Evolutionary conservation across 2,329 filamentous ascomycete genomes (phyloP), one percentile per base, ranked within the genome.

Genomic region (Talaromyces funiculosus): DNA sequence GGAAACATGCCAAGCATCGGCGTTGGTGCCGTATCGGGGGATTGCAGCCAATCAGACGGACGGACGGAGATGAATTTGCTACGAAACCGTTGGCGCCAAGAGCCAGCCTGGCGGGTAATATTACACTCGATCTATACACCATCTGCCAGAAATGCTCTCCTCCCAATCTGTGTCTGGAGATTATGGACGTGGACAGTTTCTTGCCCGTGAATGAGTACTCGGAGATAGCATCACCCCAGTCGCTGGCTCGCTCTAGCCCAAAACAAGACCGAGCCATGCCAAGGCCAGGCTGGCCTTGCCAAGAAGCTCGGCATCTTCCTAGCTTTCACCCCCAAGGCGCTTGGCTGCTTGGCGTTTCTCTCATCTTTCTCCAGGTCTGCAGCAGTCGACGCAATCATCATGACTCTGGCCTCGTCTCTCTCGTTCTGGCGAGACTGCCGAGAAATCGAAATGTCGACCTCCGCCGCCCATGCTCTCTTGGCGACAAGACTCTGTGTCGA

Each of bases 291-390:
- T 37, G 33, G 14, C 35, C 54, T 26, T 43, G 57, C 57, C 57
- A 59, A 59, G 57, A 59, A 10, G 33, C 57, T 59, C 33, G 57
- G 57, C 57, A 59, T 40, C 24, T 24, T 26, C 31, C 20, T 54
- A 53, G 49, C 10, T 18, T 37, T 20, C 4, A 3, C 33, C 14
- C 14, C 20, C 35, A 49, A 45, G 43, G 18, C 54, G 40, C 43
- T 59, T 59, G 57, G 57, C 57, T 57, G 20, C 35, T 59, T 49
- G 33, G 43, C 43, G 33, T 10, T 45, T 37, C 31, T 38, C 55
- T 51, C 43, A 20, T 37, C 33, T 14, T 26, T 26, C 12, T 14
- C 20, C n/a, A n/a, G 26, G n/a, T n/a, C 43, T 14, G 43, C 29
- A 7, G 9, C n/a, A 33, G n/a, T 33, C 47, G n/a, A 51, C n/a